Conservation (phyloP, 371 early-diverging fungal genomes). For the Syncephalastrum racemosum region DNA sequence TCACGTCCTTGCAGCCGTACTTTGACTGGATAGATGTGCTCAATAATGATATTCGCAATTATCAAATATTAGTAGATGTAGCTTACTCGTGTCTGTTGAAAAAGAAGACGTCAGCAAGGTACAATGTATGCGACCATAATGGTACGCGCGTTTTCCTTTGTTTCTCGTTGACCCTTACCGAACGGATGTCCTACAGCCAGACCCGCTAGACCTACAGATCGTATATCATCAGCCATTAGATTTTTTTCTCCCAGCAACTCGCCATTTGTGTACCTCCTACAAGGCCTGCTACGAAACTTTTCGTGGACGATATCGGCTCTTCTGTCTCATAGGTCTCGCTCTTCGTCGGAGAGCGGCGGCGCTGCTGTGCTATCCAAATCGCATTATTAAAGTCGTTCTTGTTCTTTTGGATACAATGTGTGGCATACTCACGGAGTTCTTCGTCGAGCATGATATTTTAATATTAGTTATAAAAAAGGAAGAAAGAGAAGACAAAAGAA, state of each 20-base stretch:
- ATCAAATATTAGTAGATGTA: too few species aligned
- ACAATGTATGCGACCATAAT: background rate
- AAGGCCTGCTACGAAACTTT: conserved; percentile 56
- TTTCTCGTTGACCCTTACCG: background rate
- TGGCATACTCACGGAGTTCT: too few species aligned
- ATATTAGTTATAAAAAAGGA: too few species aligned
- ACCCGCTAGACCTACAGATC: conserved; percentile 55
- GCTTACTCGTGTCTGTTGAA: background rate
- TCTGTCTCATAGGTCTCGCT: too few species aligned
- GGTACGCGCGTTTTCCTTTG: background rate
- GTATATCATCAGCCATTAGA: background rate
- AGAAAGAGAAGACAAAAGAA: too few species aligned
- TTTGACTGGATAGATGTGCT: conserved; percentile 40
- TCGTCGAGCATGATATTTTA: too few species aligned
- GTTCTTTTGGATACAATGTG: too few species aligned
- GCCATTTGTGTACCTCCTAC: conserved; percentile 47
- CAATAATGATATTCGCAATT: too few species aligned
- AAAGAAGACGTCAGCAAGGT: background rate
- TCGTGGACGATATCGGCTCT: too few species aligned
- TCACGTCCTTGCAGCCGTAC: conserved; percentile 61
- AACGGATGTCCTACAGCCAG: conserved; percentile 60
- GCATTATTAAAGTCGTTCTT: too few species aligned
- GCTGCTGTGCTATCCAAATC: too few species aligned
- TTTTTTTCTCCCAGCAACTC: background rate
- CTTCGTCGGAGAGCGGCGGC: too few species aligned